Evolutionary conservation across 164 flowering plant species (phyloP), one percentile per base, ranked within the genome.

Genomic region (Vitis amurensis): DNA sequence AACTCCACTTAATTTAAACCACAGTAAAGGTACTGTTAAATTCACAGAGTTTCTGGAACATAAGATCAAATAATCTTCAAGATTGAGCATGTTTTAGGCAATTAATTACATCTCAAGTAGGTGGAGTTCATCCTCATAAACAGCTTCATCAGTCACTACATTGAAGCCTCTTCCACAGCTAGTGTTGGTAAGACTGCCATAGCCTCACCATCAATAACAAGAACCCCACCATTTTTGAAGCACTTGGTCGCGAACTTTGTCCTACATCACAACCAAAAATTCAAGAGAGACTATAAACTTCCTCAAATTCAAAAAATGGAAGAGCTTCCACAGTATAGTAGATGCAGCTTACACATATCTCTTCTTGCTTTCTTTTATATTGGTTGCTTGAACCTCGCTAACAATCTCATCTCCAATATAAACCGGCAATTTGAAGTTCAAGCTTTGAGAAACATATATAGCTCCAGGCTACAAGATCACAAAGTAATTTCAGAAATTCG

Each of bases 141-240:
- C 23, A 2, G 23, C 48, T 61, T 66, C 47, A 49, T 70, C 51
- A 69, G 51, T 52, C 80, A 11, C 2, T 53, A 5, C 56, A 67
- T 7, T 48, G 37, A 53, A 61, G 27, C 62, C 61, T 73, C 47
- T 47, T 70, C 61, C 76, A 80, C 57, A 16, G 71, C 77, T 16
- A 88, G 80, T 15, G 82, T 75, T 16, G 97, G 94, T 67, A 95
- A 79, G 9, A 87, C 62, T 5, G 96, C 91, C 51, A 74, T 75
- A 16, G 97, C 98, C 69, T 95, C 97, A 19, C 99, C 99, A 69
- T 86, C 92, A 59, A 91, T 56, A 58, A 83, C 91, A 13, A 86
- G 73, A 52, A 68, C 51, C 29, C 77, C 83, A 19, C 80, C 86
- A 55, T 82, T 73, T 73, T 87, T 93, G 73, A 82, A 77, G 84